Evolutionary conservation across 805 yeast species (phyloP), one percentile per base, ranked within the genome.

Genomic region (Candida ascalaphidarum): DNA sequence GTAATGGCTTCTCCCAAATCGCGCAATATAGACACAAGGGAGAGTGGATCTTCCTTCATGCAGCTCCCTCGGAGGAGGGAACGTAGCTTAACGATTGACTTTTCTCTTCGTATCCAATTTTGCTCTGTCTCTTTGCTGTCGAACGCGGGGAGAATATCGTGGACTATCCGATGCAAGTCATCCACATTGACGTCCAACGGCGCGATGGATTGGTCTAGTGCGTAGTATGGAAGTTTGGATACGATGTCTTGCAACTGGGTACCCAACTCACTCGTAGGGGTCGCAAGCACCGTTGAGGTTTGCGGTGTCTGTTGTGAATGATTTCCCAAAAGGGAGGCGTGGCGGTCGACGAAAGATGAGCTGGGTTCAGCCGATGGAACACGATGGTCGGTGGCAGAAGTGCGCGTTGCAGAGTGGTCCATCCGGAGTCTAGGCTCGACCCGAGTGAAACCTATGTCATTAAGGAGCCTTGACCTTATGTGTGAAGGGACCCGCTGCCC

Each of bases 71-170:
- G 52, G 3, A 83, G 36, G 4, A 80, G 52, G 2, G 69, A 60
- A 32, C 96, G 65, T 19, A 85, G 44, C 27, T 63, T 65, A 1
- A 68, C 43, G 3, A 85, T 68, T 27, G 60, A 59, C 29, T 68
- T 65, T 41, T 88, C 95, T 44, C 98, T 66, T 0, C 44, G 40
- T 14, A 61, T 54, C 98, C 98, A 92, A 48, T 92, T 92, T 33
- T 68, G 67, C 46, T 92, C 98, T 0, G 94, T 81, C 50, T 92
- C 98, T 43, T 79, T 64, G 4, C 79, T 81, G 7, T 64, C 69
- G 42, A 89, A 86, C 10, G 41, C 39, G 1, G 57, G 52, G 2
- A 25, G 8, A 23, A 50, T 31, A 2, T 37, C 48, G 7, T 41
- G 30, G 4, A 51, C 17, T 4, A 36, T 29, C 11, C 31, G 34